Percentiles rank a stretch among this genome's conserved stretches.
Evolutionary conservation across 1,284 basidiomycete species (phyloP).

Genomic region (Ceratobasidium papillatum): DNA sequence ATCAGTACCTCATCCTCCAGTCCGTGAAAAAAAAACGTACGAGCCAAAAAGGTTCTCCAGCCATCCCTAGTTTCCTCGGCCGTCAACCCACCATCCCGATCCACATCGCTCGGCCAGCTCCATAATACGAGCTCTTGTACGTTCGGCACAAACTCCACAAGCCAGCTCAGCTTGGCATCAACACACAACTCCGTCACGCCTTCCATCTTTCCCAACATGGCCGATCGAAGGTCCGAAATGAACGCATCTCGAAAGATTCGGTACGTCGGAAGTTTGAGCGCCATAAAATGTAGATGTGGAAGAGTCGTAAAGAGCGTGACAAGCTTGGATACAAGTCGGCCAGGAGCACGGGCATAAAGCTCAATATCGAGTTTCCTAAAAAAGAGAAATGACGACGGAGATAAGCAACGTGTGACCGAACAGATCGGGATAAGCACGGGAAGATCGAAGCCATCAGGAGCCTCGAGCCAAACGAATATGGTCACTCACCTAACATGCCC

Average conservation of each 20-base stretch:
- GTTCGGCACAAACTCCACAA: background rate
- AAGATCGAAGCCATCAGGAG: background rate
- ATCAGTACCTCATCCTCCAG: background rate
- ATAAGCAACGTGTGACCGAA: background rate
- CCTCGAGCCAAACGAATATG: background rate
- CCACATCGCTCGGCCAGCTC: slow-evolving; percentile 32
- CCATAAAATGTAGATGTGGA: background rate
- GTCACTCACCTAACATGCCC: background rate
- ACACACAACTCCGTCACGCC: slow-evolving; percentile 13
- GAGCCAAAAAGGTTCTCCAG: slow-evolving; percentile 6
- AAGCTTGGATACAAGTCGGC: background rate
- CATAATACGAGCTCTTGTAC: slow-evolving; percentile 16
- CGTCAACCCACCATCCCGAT: slow-evolving; percentile 6
- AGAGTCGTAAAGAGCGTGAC: background rate
- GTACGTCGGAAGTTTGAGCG: slow-evolving; percentile 28
- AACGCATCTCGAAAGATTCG: slow-evolving; percentile 31
- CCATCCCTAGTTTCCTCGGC: slow-evolving; percentile 4
- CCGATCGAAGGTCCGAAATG: background rate
- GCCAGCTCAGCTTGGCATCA: slow-evolving; percentile 1
- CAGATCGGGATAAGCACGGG: background rate
- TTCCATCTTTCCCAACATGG: background rate
- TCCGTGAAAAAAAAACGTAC: background rate
- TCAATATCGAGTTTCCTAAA: slow-evolving; percentile 26
- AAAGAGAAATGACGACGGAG: background rate
- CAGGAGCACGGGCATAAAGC: slow-evolving; percentile 2